Evolutionary conservation across 2,329 filamentous ascomycete genomes (phyloP), one percentile per base, ranked within the genome.

Genomic region (Alternaria atra): DNA sequence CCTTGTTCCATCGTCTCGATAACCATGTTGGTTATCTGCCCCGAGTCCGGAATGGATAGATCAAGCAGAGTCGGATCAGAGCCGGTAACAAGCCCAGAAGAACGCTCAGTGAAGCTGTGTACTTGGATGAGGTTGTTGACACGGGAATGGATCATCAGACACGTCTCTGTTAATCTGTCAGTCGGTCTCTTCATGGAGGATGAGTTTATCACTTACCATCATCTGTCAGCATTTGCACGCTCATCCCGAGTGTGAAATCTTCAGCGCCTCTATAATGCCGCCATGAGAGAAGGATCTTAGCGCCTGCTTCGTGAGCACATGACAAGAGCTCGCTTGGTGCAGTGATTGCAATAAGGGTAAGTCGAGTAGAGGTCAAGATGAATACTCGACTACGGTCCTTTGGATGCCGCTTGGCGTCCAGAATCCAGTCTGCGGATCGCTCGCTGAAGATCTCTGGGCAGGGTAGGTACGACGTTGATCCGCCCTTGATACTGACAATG

Each of bases 371-470:
- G 1, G 88, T 91, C 44, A 91, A 77, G 9, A 91, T 77, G 58
- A 89, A 86, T 1, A 88, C 68, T n/a, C 86, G 83, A 27, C 80
- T 79, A 5, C 80, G 77, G 54, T 84, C 78, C 2, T 75, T 69
- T 1, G 83, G 82, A 58, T 85, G 85, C 8, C 76, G 68, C 63
- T 82, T 82, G 1, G 89, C 70, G 68, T 90, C 85, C 58, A 92
- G 72, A 48, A 92, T 85, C 84, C 84, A 84, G 59, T 81, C 72
- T 4, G 67, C 40, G 0, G 73, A 73, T 8, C 66, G 69, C 6
- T 63, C 48, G 1, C 74, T 57, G n/a, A 73, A 66, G 6, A 80
- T 30, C 9, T 67, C 37, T 3, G 76, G 64, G 35, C 69, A 69
- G 20, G 67, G 65, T 9, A 78, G 64, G 15, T 60, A 61, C 8